Base-by-base conservation (phyloP, 2,329 filamentous ascomycete genomes). In the Fusarium clavum region DNA sequence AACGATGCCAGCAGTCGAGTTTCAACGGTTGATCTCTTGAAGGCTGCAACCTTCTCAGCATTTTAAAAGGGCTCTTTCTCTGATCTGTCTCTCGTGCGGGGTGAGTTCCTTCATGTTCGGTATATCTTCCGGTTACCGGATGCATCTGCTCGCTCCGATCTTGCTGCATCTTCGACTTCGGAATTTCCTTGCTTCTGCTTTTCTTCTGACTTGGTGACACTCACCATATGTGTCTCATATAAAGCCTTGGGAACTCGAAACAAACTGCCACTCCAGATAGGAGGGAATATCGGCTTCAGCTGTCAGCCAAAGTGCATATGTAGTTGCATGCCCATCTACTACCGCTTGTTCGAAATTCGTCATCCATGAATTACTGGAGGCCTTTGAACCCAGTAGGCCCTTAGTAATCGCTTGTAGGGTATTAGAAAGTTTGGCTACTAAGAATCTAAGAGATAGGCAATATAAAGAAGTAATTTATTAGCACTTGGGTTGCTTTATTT, bases 181-280 rank as follows among this genome's bases (percentile, higher is more conserved):
- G 25, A 29, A 6, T 64, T 60, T 38, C 63, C 59, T 14, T 64
- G 55, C 38, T 73, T 68, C 8, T 57, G 14, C 5, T 57, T 64
- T 13, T 67, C 69, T 53, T 62, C 67, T 8, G 59, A 18, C 14
- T 67, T 70, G 22, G 44, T 55, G 8, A 60, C 43, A 56, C 69
- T 24, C 32, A 62, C 66, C 48, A 84, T 82, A 43, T 85, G 79
- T 6, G 86, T 83, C 13, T 83, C 81, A 22, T 83, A 81, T 48
- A 52, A 34, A 10, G 43, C 52, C 5, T 85, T 84, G 3, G 94
- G 93, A 12, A 98, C 85, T 16, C 85, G 83, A 79, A 98, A 98
- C 96, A 77, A 98, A 93, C 72, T 91, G 87, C 94, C 94, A 98
- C 76, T 95, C 91, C 4, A 97, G 83, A 70, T 96, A 92, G n/a